Percentiles rank a stretch among this genome's conserved stretches.
Conservation (phyloP, 2,329 filamentous ascomycete species). For the Botryotinia calthae region DNA sequence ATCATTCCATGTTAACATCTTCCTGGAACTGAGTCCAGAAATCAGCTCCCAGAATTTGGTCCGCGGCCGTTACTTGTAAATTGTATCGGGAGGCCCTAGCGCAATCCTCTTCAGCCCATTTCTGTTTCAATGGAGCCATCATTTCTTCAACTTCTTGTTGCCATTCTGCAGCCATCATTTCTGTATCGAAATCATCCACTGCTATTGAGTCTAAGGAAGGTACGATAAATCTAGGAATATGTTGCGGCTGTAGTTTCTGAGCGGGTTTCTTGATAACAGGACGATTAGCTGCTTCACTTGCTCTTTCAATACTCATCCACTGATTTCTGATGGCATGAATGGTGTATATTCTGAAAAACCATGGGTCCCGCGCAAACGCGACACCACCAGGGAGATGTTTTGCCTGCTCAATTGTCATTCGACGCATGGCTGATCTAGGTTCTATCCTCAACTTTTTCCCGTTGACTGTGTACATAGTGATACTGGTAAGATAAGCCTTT, state of each 20-base stretch:
- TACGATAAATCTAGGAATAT: not conserved
- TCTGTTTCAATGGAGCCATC: not conserved
- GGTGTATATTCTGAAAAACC: not conserved
- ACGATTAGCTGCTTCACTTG: not conserved
- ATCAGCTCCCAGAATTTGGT: not conserved
- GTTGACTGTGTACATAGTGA: not conserved
- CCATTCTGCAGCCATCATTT: not conserved
- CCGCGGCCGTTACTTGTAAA: too few species aligned
- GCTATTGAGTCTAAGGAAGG: not conserved
- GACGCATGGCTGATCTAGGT: not conserved
- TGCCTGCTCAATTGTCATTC: not conserved
- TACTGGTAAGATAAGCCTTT: not conserved
- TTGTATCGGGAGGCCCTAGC: not conserved
- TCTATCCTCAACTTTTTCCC: rapidly evolving
- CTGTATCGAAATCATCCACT: rapidly evolving
- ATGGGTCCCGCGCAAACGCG: not conserved
- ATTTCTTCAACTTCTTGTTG: not conserved
- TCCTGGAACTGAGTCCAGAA: not conserved
- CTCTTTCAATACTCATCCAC: not conserved
- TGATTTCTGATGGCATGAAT: rapidly evolving
- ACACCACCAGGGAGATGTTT: not conserved
- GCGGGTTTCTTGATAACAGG: not conserved
- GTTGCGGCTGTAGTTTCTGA: not conserved
- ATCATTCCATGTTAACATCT: not conserved
- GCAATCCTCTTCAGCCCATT: not conserved